Evolutionary conservation across 768 basidiomycete species (phyloP), one percentile per base, ranked within the genome.

Genomic region (Tremella fuciformis): DNA sequence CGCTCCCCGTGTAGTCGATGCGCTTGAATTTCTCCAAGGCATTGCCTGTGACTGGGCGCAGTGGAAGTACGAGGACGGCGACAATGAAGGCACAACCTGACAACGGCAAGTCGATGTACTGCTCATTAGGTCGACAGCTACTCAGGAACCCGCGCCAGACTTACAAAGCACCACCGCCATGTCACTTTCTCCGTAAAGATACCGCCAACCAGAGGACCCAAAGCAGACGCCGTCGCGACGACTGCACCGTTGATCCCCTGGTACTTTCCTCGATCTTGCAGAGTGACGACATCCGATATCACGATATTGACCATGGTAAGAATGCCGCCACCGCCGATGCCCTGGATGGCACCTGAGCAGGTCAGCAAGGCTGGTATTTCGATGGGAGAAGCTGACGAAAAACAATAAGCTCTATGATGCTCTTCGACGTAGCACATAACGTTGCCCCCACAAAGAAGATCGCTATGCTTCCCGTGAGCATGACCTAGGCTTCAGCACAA

Each of bases 261-360:
- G 37, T 52, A 52, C 38, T 52, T 52, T 11, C 51, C 51, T 37
- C 51, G 51, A 18, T 52, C 34, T 8, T 52, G 8, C 8, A 52
- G 38, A 2, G 51, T 8, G 3, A 52, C 51, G 22, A 52, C n/a
- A 39, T 52, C 51, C 4, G 51, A 52, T 46, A 77, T 70, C 25
- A 88, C 81, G 29, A 88, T 87, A 73, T 87, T 85, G 25, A 81
- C 79, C 77, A 88, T 81, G 59, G 85, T 86, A 24, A 85, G 78
- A 55, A 88, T 83, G 2, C 85, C 85, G 8, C 87, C 86, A 58
- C 86, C 86, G 8, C 87, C 87, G 1, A 84, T 82, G 25, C 86
- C 86, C 38, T 86, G 83, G 26, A 88, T 70, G 2, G 84, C 86
- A 42, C 29, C 29, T 34, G 29, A 34, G n/a, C n/a, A n/a, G n/a